phyloP scores from a whole-genome alignment of 495 filamentous ascomycete species.

The Penicillium coprophilum region DNA sequence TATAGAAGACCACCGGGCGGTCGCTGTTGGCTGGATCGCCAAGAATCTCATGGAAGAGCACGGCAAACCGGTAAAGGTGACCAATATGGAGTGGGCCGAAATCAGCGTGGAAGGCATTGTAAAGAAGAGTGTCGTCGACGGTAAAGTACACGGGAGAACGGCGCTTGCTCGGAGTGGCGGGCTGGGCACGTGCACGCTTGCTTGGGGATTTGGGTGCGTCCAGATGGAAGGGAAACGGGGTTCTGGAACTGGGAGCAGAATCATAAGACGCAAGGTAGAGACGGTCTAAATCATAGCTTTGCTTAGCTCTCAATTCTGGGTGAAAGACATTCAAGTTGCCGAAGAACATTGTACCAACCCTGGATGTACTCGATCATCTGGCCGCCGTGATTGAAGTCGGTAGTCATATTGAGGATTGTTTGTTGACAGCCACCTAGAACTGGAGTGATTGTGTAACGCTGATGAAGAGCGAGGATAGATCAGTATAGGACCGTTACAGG shows the following conservation, averaged over 20 bases:
- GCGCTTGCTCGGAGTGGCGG: constrained; percentile 53
- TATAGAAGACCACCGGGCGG: constrained; percentile 90
- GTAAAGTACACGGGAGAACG: constrained; percentile 88
- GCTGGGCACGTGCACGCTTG: constrained; percentile 70
- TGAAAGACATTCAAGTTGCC: not conserved
- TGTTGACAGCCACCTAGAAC: constrained; percentile 13
- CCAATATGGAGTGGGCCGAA: constrained; percentile 98
- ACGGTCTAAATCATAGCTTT: constrained; percentile 60
- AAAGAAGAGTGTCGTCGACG: constrained; percentile 86
- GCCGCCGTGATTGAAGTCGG: constrained; percentile 54
- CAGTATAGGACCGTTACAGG: not conserved
- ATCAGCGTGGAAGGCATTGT: constrained; percentile 98
- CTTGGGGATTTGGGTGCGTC: constrained; percentile 62
- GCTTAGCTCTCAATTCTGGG: constrained; percentile 14
- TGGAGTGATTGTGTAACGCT: constrained; percentile 10
- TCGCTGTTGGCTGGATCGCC: constrained; percentile 82
- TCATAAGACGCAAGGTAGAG: constrained; percentile 94
- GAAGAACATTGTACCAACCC: constrained; percentile 48
- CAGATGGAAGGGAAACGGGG: constrained; percentile 80
- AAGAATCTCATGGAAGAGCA: constrained; percentile 91
- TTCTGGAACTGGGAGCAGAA: constrained; percentile 71
- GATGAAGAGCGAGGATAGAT: not conserved
- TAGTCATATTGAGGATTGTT: constrained; percentile 31
- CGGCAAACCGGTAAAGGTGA: constrained; percentile 92
- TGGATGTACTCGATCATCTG: constrained; percentile 79